phyloP scores from a whole-genome alignment of 805 yeast genomes.

The Candida sonorensis region DNA sequence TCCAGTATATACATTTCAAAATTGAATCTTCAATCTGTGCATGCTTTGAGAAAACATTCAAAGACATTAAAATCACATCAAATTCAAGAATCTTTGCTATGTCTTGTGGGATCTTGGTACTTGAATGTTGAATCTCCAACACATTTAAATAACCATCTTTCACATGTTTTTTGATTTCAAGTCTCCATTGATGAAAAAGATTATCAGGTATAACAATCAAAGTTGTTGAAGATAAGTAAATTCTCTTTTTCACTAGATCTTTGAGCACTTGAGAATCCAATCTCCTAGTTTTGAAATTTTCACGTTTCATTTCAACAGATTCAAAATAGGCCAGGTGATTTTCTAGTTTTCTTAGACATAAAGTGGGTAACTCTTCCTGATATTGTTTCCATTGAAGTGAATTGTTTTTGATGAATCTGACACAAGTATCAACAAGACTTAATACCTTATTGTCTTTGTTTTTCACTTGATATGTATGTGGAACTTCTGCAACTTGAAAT shows the following conservation, averaged over 20 bases:
- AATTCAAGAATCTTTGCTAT: constrained; percentile 31
- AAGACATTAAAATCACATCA: constrained; percentile 49
- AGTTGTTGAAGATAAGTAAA: constrained; percentile 45
- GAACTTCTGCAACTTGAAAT: constrained; percentile 41
- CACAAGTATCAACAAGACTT: constrained; percentile 35
- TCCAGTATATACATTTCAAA: constrained; percentile 49
- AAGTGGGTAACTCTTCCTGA: constrained; percentile 35
- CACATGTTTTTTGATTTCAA: constrained; percentile 53
- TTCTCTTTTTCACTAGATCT: constrained; percentile 17
- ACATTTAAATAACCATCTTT: constrained; percentile 31
- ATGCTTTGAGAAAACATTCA: constrained; percentile 38
- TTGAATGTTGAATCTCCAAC: constrained; percentile 20
- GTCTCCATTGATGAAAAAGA: constrained; percentile 57
- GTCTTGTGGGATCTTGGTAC: constrained; percentile 20
- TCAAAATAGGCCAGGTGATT: constrained; percentile 40
- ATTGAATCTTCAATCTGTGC: constrained; percentile 28
- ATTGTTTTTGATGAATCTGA: constrained; percentile 32
- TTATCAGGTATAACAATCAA: constrained; percentile 62
- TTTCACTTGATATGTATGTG: constrained; percentile 20
- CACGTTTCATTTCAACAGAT: constrained; percentile 8
- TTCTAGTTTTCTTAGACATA: constrained; percentile 31
- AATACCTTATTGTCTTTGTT: constrained; percentile 15
- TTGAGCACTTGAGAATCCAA: constrained; percentile 2
- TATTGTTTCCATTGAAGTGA: constrained; percentile 57
- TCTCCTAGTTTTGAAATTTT: constrained; percentile 10